phyloP scores from a whole-genome alignment of 2,329 filamentous ascomycete genomes.

The Alternaria sp. region DNA sequence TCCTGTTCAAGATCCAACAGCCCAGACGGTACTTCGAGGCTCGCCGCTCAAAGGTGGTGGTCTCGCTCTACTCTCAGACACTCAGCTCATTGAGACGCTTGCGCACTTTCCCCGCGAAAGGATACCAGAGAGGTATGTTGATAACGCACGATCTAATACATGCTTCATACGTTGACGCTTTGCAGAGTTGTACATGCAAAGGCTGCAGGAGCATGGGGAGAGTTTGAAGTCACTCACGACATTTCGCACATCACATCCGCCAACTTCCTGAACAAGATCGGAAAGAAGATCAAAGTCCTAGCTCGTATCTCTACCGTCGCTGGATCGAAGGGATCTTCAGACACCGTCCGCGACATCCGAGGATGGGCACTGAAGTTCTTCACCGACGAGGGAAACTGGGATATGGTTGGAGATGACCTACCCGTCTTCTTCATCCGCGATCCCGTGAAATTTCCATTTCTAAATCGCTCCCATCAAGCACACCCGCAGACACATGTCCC shows the following conservation, averaged over 20 bases:
- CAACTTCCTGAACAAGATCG: constrained; percentile 62
- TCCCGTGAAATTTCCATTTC: too few relatives aligned
- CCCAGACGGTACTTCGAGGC: background rate
- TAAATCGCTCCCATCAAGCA: too few relatives aligned
- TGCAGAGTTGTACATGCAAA: constrained; percentile 66
- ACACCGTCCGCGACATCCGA: too few relatives aligned
- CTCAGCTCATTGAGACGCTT: constrained; percentile 68
- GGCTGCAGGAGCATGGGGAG: constrained; percentile 64
- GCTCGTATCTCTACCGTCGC: too few relatives aligned
- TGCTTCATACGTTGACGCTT: background rate
- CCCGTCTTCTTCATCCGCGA: too few relatives aligned
- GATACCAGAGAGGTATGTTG: constrained; percentile 62
- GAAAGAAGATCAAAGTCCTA: constrained; percentile 26
- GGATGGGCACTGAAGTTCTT: too few relatives aligned
- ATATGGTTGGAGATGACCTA: too few relatives aligned
- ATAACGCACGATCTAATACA: constrained; percentile 23
- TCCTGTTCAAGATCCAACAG: background rate
- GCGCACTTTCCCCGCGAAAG: constrained; percentile 70
- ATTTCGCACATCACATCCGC: constrained; percentile 65
- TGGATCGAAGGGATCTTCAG: too few relatives aligned
- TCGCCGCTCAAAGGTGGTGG: constrained; percentile 43
- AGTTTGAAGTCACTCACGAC: constrained; percentile 70
- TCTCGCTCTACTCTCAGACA: constrained; percentile 63
- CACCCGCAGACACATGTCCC: too few relatives aligned
- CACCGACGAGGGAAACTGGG: too few relatives aligned